Evolutionary conservation across 2,329 filamentous ascomycete genomes (phyloP), one percentile per base, ranked within the genome.

Genomic region (Fusarium ambrosium): DNA sequence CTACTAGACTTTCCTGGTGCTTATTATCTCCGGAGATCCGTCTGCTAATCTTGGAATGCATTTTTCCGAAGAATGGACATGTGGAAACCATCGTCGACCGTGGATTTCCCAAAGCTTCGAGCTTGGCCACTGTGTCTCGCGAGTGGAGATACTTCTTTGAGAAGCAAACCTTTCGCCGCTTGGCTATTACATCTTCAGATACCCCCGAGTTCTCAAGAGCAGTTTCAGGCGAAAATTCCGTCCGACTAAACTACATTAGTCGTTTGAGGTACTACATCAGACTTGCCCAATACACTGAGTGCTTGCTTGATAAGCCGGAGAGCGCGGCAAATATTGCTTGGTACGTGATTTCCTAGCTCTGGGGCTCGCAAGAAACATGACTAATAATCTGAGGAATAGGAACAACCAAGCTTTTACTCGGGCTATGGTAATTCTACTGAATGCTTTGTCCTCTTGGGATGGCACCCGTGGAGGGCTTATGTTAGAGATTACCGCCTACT

Each of bases 61-160:
- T 68, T 24, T 13, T 56, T 18, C 61, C 56, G 3, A 11, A 65
- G 36, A 24, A 65, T 34, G 48, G 29, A 10, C 20, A n/a, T 9
- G 16, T 27, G 29, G 39, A 62, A 48, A 64, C 41, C n/a, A n/a
- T 34, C 41, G 20, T 16, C 41, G 41, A 45, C 41, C 41, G 20
- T 14, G 41, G 41, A 13, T 45, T 45, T 6, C 41, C 20, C 7
- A 53, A 41, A 37, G 43, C 39, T 16, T 45, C 66, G 34, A 27
- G 34, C 1, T 27, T 74, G 2, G 70, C 71, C 34, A 37, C 64
- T 2, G 69, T 72, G 20, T 74, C 34, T 29, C 43, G n/a, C 51
- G 71, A 68, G 18, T 74, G 71, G 71, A 64, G 72, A 64, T 16
- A 14, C 18, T 70, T 74, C 20, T 70, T 72, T 18, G 69, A 74